Conservation (phyloP, 306 rosid genomes). For the Phaseolus lunatus region DNA sequence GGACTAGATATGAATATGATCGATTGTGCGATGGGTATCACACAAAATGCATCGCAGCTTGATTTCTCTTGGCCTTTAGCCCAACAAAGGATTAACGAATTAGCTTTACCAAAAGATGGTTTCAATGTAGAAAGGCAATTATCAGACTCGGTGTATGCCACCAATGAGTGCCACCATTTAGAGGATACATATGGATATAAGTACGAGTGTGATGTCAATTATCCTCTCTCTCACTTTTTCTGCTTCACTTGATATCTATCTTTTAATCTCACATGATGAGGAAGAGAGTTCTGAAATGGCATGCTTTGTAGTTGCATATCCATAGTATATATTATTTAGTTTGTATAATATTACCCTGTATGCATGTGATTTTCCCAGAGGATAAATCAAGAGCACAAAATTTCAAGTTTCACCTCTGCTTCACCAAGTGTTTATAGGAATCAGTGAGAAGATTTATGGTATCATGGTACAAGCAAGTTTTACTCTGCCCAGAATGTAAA, state of each 20-base stretch:
- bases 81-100: conserved; percentile 35
- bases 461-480: not conserved
- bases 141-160: conserved; percentile 10
- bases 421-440: not conserved
- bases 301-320: conserved; percentile 10
- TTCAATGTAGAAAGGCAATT: conserved; percentile 26
- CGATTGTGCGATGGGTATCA: conserved; percentile 44
- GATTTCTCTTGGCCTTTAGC: conserved; percentile 58
- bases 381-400: not conserved
- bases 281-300: not conserved
- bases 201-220: conserved; percentile 37
- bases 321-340: conserved; percentile 4
- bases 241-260: conserved; percentile 35
- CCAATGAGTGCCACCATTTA: conserved; percentile 35
- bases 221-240: conserved; percentile 43
- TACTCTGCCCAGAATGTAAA: not conserved
- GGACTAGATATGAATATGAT: conserved; percentile 57
- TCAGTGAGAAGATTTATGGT: not conserved
- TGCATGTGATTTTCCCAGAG: not conserved
- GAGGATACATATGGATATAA: conserved; percentile 38
- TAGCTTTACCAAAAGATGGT: conserved; percentile 31
- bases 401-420: not conserved
- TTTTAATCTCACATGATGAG: not conserved
- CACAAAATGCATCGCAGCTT: conserved; percentile 30
- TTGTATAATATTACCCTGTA: conserved; percentile 5